Percentiles rank a stretch among this genome's conserved stretches.
phyloP scores from a whole-genome alignment of 2,329 filamentous ascomycete species.

The Ilyonectria sp. region DNA sequence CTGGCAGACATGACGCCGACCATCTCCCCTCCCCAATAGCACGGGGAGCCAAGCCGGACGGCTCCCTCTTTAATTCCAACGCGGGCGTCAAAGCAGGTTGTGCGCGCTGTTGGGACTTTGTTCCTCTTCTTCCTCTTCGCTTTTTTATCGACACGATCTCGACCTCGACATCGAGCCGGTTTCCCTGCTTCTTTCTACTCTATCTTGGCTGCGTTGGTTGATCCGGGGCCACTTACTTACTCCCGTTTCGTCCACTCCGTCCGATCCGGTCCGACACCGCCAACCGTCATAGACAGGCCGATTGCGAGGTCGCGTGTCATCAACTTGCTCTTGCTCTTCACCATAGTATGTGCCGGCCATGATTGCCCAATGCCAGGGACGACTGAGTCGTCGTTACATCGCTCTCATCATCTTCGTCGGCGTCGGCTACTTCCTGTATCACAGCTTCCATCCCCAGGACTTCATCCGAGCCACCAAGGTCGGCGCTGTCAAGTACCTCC shows the following conservation, averaged over 20 bases:
- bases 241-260: background rate
- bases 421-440: constrained; percentile 49
- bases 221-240: background rate
- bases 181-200: background rate
- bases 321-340: constrained; percentile 1
- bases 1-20: background rate
- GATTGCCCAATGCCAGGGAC: constrained; percentile 51
- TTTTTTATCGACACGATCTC: background rate
- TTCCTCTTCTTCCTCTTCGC: background rate
- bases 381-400: constrained; percentile 52
- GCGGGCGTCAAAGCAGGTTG: background rate
- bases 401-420: constrained; percentile 48
- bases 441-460: constrained; percentile 42
- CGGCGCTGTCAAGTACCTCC: constrained; percentile 50
- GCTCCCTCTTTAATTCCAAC: background rate
- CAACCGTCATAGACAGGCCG: background rate
- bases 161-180: background rate
- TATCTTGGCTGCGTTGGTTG: background rate
- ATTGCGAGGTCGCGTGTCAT: background rate
- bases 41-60: background rate
- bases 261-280: background rate
- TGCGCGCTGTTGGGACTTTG: background rate
- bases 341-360: constrained; percentile 45
- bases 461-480: constrained; percentile 39
- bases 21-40: background rate